Conservation (phyloP, 148 eudicot species). For the Vaccinium macrocarpon region DNA sequence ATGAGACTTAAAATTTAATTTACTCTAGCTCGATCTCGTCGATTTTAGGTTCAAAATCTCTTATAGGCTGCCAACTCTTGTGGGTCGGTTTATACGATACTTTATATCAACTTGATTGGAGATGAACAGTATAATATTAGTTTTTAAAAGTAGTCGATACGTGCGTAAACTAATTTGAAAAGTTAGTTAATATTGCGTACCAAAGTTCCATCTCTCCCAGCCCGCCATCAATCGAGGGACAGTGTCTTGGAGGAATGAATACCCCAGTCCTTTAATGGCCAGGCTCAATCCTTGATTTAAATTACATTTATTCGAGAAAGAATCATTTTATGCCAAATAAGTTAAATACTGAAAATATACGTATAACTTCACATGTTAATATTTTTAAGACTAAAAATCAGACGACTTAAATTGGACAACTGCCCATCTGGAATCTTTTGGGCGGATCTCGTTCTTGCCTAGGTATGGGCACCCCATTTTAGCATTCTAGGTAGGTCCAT, state of each 20-base stretch:
- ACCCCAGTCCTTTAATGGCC: not conserved
- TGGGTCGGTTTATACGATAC: not conserved
- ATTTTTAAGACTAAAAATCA: not conserved
- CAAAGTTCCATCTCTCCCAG: not conserved
- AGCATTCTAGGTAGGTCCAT: too few species aligned
- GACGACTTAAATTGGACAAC: too few species aligned
- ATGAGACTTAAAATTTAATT: not conserved
- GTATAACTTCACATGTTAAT: not conserved
- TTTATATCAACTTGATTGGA: not conserved
- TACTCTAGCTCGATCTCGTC: not conserved
- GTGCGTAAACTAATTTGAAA: not conserved
- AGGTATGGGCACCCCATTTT: too few species aligned
- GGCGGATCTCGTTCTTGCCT: too few species aligned
- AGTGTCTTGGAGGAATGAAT: constrained; percentile 13
- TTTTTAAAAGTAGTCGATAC: too few species aligned
- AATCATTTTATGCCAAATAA: not conserved
- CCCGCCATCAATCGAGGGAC: constrained; percentile 10
- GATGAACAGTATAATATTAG: too few species aligned
- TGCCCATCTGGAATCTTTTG: too few species aligned
- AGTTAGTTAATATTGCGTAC: too few species aligned
- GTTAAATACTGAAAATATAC: not conserved
- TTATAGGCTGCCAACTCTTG: not conserved
- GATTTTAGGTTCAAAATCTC: not conserved
- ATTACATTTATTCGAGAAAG: not conserved
- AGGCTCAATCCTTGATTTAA: not conserved